Conservation (phyloP, 2,329 filamentous ascomycete species). For the Pseudohalonectria lignicola region DNA sequence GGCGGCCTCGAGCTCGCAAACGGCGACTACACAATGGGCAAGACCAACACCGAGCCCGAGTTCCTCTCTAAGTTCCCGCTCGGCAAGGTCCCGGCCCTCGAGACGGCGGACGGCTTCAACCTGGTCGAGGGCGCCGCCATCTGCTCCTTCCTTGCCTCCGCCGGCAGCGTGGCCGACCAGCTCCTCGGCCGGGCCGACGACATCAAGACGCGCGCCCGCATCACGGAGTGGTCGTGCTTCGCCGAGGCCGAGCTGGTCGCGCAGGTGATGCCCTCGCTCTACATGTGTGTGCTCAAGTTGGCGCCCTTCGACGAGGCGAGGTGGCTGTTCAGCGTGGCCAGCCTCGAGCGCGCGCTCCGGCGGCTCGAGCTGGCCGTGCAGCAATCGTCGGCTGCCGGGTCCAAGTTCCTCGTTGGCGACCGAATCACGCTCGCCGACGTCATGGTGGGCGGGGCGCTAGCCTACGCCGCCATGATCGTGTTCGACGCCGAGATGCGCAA, state of each 20-base stretch:
- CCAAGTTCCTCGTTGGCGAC: constrained; percentile 25
- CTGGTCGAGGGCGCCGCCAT: constrained; percentile 36
- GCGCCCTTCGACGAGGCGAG: constrained; percentile 13
- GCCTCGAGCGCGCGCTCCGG: constrained; percentile 16
- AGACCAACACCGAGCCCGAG: constrained; percentile 29
- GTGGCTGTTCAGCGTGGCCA: constrained; percentile 9
- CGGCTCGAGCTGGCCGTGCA: constrained; percentile 18
- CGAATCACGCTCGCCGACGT: constrained; percentile 24
- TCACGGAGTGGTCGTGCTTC: constrained; percentile 34
- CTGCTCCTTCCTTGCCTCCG: constrained; percentile 30
- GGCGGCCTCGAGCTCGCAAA: constrained; percentile 23
- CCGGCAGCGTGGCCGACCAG: constrained; percentile 29
- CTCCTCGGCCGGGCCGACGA: constrained; percentile 29
- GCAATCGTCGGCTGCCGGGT: constrained; percentile 10
- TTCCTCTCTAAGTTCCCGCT: constrained; percentile 39
- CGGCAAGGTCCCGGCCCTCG: constrained; percentile 38
- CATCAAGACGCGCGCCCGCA: constrained; percentile 24
- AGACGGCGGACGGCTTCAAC: constrained; percentile 32
- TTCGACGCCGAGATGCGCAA: constrained; percentile 23
- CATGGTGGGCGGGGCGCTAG: constrained; percentile 18
- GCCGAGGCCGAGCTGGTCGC: constrained; percentile 22
- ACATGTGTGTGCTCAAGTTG: constrained; percentile 18
- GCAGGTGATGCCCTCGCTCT: constrained; percentile 10
- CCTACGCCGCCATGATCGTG: constrained; percentile 13
- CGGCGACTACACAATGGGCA: constrained; percentile 24